Evolutionary conservation across 1,284 basidiomycete species (phyloP).

Genomic region (Microbotryum lychnidis-dioicae): DNA sequence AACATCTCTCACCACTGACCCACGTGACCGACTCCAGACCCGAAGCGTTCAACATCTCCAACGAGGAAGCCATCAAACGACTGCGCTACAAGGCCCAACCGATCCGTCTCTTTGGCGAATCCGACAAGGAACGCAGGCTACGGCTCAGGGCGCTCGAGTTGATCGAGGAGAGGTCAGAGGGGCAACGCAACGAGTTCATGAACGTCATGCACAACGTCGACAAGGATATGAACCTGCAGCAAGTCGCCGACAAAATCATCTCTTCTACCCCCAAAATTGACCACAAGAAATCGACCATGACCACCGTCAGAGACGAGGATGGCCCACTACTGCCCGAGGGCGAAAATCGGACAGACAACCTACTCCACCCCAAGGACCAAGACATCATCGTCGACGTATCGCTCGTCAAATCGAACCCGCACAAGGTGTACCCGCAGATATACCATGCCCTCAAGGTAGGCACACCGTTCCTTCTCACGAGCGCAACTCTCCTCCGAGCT

Average conservation of each 20-base stretch:
- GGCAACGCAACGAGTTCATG: constrained; percentile 85
- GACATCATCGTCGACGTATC: constrained; percentile 62
- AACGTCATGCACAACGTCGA: constrained; percentile 87
- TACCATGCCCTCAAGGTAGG: constrained; percentile 83
- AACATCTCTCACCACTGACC: not conserved
- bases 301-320: constrained; percentile 3
- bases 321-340: constrained; percentile 10
- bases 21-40: constrained; percentile 8
- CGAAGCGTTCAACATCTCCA: constrained; percentile 79
- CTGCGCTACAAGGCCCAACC: constrained; percentile 87
- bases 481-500: not conserved
- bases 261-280: constrained; percentile 29
- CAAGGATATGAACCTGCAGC: constrained; percentile 51
- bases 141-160: constrained; percentile 87
- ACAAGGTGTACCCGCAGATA: constrained; percentile 92
- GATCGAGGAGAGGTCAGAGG: constrained; percentile 63
- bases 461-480: not conserved
- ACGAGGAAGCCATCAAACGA: constrained; percentile 81
- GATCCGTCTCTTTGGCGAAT: constrained; percentile 88
- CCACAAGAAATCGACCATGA: constrained; percentile 22
- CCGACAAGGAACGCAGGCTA: constrained; percentile 82
- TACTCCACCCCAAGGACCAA: constrained; percentile 36
- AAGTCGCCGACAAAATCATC: constrained; percentile 49
- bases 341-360: constrained; percentile 7
- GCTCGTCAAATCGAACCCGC: constrained; percentile 83